Base-by-base conservation (phyloP, 139 green algal species). In the Chlorella ohadii region DNA sequence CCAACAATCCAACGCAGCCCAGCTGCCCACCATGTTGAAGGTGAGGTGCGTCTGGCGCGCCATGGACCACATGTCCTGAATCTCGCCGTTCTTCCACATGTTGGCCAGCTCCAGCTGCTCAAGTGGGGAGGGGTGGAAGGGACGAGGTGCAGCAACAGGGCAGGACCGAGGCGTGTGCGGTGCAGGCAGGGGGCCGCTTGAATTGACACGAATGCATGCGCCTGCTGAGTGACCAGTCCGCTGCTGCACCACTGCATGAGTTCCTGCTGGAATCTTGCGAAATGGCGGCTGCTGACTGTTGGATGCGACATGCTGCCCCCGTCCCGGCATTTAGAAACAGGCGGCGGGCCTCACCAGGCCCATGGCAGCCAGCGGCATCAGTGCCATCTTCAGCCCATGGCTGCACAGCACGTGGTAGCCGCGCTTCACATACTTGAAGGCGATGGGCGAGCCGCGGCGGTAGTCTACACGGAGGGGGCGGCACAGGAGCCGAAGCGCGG, bases 381-480 rank as follows among this genome's bases (percentile, higher is more conserved):
- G 85, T 1, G 91, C 83, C 57, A 98, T 83, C 31, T 89, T 93
- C 9, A 95, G 65, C 59, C 61, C 83, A 78, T 96, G 91, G 16
- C 83, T 88, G 44, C 91, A 92, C 16, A 98, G 68, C 23, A 96
- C 56, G 38, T 94, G 91, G 72, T 98, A 97, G 44, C 96, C 96
- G 19, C 94, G 91, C 77, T 95, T 96, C 66, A 99, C 96, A 84
- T 99, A 97, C 66, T 98, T 98, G 1, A 98, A 78, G 0, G 90
- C 94, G 6, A 98, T 78, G 57, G 86, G 85, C 1, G 64, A 81
- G 41, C 88, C 81, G 59, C 89, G 82, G 31, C 90, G 84, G 55
- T 93, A 93, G 67, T 93, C 90, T 93, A 83, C 89, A 81, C 31
- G 39, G 11, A 56, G 22, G 56, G 7, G 22, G 65, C 1, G 65